Conservation (phyloP, 2,329 filamentous ascomycete species). For the Pyricularia grisea region DNA sequence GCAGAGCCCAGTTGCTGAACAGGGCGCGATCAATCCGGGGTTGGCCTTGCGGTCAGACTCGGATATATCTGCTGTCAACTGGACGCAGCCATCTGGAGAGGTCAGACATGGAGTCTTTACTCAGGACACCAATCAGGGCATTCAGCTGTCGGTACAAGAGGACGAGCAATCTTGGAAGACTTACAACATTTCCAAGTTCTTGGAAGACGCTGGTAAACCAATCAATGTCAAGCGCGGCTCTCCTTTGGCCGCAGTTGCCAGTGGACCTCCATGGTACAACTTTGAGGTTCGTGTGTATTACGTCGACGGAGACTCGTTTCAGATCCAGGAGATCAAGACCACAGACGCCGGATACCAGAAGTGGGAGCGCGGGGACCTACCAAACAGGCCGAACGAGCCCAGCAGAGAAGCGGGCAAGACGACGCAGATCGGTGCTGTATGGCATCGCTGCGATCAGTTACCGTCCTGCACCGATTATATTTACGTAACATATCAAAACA, state of each 20-base stretch:
- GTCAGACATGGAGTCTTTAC: not conserved
- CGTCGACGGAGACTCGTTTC: not conserved
- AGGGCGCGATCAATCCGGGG: not conserved
- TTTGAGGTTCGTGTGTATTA: slow-evolving; percentile 2
- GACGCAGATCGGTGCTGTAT: not conserved
- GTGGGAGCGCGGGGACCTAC: not conserved
- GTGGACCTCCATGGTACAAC: not conserved
- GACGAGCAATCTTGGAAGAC: not conserved
- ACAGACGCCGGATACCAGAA: not conserved
- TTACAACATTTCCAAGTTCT: not conserved
- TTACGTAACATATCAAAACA: not conserved
- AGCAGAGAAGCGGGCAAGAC: not conserved
- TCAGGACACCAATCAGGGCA: not conserved
- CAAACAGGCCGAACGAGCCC: not conserved
- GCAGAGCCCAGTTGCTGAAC: not conserved
- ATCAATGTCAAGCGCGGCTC: not conserved
- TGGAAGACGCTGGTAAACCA: not conserved
- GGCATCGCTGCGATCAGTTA: not conserved
- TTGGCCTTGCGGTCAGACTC: not conserved
- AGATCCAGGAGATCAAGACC: not conserved
- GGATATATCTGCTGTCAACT: not conserved
- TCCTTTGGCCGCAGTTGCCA: not conserved
- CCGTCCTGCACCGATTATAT: not conserved
- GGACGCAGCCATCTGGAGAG: not conserved
- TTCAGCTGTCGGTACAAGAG: not conserved